Evolutionary conservation across 352 stramenopile genomes (phyloP).

Genomic region (Phytophthora pseudosyringae): DNA sequence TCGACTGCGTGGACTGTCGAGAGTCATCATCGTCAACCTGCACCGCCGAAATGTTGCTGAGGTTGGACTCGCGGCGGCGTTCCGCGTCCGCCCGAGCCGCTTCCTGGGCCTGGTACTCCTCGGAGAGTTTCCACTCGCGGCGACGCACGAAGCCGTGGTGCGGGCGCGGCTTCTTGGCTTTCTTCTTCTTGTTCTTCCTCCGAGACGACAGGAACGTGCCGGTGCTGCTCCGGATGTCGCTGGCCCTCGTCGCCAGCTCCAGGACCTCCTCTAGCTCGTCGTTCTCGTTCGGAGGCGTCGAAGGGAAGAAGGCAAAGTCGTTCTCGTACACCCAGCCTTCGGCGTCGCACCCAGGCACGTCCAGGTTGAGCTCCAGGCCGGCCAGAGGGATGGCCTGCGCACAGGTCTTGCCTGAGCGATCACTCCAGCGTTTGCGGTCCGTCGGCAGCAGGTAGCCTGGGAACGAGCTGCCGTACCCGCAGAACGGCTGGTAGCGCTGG

Average conservation of each 20-base stretch:
- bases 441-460: slow-evolving; percentile 82
- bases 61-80: slow-evolving; percentile 22
- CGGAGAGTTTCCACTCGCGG: slow-evolving; percentile 73
- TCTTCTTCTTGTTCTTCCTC: slow-evolving; percentile 51
- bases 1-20: slow-evolving; percentile 10
- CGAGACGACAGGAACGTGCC: slow-evolving; percentile 36
- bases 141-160: slow-evolving; percentile 77
- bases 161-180: slow-evolving; percentile 49
- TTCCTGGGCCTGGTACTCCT: slow-evolving; percentile 58
- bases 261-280: slow-evolving; percentile 37
- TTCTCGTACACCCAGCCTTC: slow-evolving; percentile 89
- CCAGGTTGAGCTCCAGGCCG: slow-evolving; percentile 69
- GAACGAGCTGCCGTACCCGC: slow-evolving; percentile 83
- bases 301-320: slow-evolving; percentile 86
- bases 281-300: slow-evolving; percentile 38
- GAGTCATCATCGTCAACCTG: slow-evolving; percentile 51
- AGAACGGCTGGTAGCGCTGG: slow-evolving; percentile 87
- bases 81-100: slow-evolving; percentile 25
- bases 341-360: slow-evolving; percentile 65
- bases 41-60: slow-evolving; percentile 49
- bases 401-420: slow-evolving; percentile 78
- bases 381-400: slow-evolving; percentile 75
- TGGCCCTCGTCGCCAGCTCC: slow-evolving; percentile 15
- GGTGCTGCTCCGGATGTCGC: slow-evolving; percentile 26
- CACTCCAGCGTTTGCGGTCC: slow-evolving; percentile 84